These are phyloP conservation scores for Lichtheimia ornata DNA, from an alignment of 371 early-diverging fungal genomes.

Conservation along the genomic window DNA sequence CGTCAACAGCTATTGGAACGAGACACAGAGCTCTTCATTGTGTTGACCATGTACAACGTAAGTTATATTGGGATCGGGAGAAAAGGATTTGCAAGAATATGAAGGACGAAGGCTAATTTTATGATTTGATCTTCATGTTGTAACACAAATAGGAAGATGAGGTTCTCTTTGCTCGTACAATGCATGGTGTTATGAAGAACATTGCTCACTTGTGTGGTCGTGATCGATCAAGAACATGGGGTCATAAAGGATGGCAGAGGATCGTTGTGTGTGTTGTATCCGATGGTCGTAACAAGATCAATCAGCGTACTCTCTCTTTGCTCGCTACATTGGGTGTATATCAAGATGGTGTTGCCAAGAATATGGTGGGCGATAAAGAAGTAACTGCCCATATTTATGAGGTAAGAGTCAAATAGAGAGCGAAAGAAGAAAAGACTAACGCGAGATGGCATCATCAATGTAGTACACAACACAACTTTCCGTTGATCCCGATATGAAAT, in stretches of 20 bases:
- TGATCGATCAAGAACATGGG: constrained; percentile 82
- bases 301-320: constrained; percentile 68
- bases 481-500: constrained; percentile 73
- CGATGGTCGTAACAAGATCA: constrained; percentile 66
- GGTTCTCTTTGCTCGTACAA: constrained; percentile 86
- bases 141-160: constrained; percentile 75
- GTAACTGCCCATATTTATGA: constrained; percentile 83
- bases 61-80: constrained; percentile 10
- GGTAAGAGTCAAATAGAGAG: constrained; percentile 21
- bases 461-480: constrained; percentile 87
- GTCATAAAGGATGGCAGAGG: constrained; percentile 90
- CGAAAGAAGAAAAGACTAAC: not conserved
- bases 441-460: constrained; percentile 17
- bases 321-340: constrained; percentile 81
- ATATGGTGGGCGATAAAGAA: constrained; percentile 64
- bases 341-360: constrained; percentile 79
- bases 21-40: constrained; percentile 86
- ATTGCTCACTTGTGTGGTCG: constrained; percentile 86
- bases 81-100: not conserved
- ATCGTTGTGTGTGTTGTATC: constrained; percentile 89
- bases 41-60: constrained; percentile 86
- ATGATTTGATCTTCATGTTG: not conserved
- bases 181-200: constrained; percentile 90
- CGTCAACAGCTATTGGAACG: constrained; percentile 77
- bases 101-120: not conserved